Base-by-base conservation (phyloP, 2,329 filamentous ascomycete species). In the Amauroascus niger region DNA sequence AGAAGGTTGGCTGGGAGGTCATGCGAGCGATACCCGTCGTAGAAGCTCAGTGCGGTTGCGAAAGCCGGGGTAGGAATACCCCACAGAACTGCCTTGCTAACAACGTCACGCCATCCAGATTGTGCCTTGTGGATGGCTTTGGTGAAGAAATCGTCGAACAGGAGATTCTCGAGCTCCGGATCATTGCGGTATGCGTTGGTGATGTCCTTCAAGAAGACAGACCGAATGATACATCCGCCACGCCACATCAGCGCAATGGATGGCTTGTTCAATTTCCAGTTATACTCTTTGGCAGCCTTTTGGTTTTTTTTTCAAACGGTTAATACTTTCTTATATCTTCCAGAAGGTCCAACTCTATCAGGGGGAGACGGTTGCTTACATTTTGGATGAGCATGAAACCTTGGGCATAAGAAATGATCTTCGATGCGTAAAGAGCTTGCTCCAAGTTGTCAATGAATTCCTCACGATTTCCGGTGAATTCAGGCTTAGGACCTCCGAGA, bases 301-400 rank as follows among this genome's bases (percentile, higher is more conserved):
- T n/a, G n/a, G n/a, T n/a, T n/a, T n/a, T n/a, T n/a, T n/a, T n/a
- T 60, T 9, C 52, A 48, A 8, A 28, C 47, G 59, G 50, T 54
- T 22, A 49, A 32, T 39, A 30, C 6, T 5, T 6, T 9, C 5
- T 18, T 14, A n/a, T 16, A 14, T 35, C 32, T 35, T 35, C 11
- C 13, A 3, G 13, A 14, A 6, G 32, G 3, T 14, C 18, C 35
- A 11, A 16, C 6, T 20, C 40, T 7, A 32, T 39, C 16, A 28
- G 28, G 18, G 22, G 49, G 18, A 26, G 2, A 2, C 14, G 9
- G 11, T 22, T 22, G 73, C 83, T 74, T 75, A 90, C 88, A 77
- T 95, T 86, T 79, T 97, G 91, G 82, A 98, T 97, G 69, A 98
- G 82, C 91, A 97, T 97, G 83, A 98, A 98, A 71, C 93, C 93